These are phyloP conservation scores for Quercus parvula DNA, from an alignment of 306 rosid genomes.

Conservation along the genomic window DNA sequence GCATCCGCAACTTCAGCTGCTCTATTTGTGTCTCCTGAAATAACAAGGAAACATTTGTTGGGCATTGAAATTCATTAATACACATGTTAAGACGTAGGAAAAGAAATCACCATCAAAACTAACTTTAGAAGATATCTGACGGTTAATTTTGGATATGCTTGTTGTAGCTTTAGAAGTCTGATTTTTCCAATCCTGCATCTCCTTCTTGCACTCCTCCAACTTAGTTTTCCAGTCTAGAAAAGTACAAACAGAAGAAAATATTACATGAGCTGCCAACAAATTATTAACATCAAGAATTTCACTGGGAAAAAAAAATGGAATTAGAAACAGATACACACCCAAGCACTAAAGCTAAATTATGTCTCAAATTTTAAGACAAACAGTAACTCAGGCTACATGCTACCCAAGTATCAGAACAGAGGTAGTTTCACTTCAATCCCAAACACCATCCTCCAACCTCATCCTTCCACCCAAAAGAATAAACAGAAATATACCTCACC, in stretches of 20 bases:
- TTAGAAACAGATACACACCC: too few species aligned
- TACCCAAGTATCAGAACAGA: background rate
- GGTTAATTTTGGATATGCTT: conserved; percentile 75
- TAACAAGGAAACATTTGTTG: conserved; percentile 10
- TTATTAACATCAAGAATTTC: background rate
- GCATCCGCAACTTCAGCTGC: conserved; percentile 66
- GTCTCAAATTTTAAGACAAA: background rate
- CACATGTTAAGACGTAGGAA: background rate
- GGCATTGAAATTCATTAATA: conserved; percentile 20
- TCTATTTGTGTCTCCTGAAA: conserved; percentile 79
- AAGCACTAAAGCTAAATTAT: background rate
- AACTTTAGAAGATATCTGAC: conserved; percentile 88
- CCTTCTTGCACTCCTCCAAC: conserved; percentile 89
- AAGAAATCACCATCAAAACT: conserved; percentile 13
- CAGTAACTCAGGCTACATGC: background rate
- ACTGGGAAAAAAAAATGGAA: too few species aligned
- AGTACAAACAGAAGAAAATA: conserved; percentile 14
- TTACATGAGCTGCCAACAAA: conserved; percentile 1
- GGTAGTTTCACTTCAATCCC: background rate
- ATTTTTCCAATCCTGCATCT: conserved; percentile 96
- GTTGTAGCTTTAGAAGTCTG: conserved; percentile 82
- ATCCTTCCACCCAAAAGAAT: background rate
- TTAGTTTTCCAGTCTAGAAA: conserved; percentile 81
- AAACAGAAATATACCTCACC: background rate
- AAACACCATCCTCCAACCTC: background rate